Evolutionary conservation across 495 filamentous ascomycete species (phyloP), one percentile per base, ranked within the genome.

Genomic region (Aspergillus ellipticus): DNA sequence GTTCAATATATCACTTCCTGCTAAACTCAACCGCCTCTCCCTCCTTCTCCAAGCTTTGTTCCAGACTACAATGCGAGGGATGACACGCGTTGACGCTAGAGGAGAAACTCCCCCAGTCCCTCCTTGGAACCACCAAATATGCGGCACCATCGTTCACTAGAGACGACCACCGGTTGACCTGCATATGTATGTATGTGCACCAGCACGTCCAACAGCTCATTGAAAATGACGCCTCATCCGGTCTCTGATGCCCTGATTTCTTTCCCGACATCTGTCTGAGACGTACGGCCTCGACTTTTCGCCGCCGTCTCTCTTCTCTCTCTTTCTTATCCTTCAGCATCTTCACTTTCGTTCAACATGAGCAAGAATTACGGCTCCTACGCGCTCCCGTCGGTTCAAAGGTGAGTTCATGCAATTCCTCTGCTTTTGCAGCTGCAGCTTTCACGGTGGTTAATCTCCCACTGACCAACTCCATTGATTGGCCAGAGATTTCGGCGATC

Each of bases 191-290:
- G 45, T 29, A 55, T 63, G 56, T 51, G 54, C 35, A 43, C 43
- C 55, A 55, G 54, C 28, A 57, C 26, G 19, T 46, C 50, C 51
- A 29, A 41, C 56, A 49, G 43, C 28, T 58, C 55, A 60, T 62
- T 63, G 55, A 64, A 66, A 64, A 63, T 66, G 64, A 66, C 50
- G 60, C 58, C 58, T 64, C 61, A 62, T 54, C 61, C 61, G 31
- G 52, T 41, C 49, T 37, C 53, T 54, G 45, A 26, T 31, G 45
- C 16, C 26, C 52, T 52, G 57, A 53, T 60, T 53, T 55, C 49
- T 51, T 60, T 52, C 57, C 43, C 6, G 17, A 43, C 37, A 53
- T 56, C 29, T 61, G 43, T 47, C 29, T 51, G 31, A 51, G 24
- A 20, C 53, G 46, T 22, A 49, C 43, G 15, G 43, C 45, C 47